phyloP scores from a whole-genome alignment of 345 rosid species.

The Acer campestre region DNA sequence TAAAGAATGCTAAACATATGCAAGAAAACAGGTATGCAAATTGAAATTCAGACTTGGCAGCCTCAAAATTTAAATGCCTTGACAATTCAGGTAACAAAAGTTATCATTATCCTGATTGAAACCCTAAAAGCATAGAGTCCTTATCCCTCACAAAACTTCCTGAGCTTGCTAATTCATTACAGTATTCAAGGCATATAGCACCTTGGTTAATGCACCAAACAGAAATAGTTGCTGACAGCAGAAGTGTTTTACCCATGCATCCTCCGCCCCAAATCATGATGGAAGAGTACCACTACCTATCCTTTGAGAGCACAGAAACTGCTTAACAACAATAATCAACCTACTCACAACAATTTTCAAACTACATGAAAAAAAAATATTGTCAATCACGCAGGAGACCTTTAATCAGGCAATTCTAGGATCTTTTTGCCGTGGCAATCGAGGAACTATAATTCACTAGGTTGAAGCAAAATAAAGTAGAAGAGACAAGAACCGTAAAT shows the following conservation, averaged over 20 bases:
- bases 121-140: background rate
- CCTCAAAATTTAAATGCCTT: background rate
- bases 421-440: background rate
- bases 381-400: background rate
- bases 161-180: background rate
- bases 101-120: background rate
- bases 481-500: background rate
- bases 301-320: background rate
- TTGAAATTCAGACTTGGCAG: background rate
- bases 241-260: background rate
- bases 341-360: too few species aligned
- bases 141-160: background rate
- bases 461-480: background rate
- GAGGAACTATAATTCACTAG: background rate
- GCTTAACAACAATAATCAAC: background rate
- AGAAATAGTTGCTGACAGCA: too few species aligned
- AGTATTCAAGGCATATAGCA: background rate
- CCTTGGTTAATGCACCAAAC: background rate
- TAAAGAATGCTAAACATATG: background rate
- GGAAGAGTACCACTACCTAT: background rate
- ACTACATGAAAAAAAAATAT: background rate
- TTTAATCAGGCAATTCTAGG: background rate
- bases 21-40: background rate
- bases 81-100: background rate
- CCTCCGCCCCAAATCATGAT: background rate